phyloP scores from a whole-genome alignment of 371 early-diverging fungal species.

The Cokeromyces recurvatus region DNA sequence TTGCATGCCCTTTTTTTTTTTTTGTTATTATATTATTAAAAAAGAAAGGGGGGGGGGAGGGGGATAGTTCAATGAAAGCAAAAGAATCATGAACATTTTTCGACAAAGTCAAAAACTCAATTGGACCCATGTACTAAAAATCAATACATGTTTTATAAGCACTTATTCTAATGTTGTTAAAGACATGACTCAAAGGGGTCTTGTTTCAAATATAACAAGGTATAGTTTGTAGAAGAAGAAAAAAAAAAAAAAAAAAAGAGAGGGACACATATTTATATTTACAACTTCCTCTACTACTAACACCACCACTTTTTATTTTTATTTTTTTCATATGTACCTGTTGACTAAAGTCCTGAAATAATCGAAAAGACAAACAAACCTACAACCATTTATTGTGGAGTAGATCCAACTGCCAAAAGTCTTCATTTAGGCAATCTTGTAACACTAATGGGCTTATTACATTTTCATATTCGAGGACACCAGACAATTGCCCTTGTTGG shows the following conservation, averaged over 20 bases:
- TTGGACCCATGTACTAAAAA: too few relatives aligned
- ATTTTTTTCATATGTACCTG: too few relatives aligned
- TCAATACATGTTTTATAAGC: constrained; percentile 3
- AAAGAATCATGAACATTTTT: too few relatives aligned
- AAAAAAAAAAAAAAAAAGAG: not conserved
- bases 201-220: constrained; percentile 35
- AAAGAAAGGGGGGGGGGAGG: too few relatives aligned
- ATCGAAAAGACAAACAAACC: constrained; percentile 39
- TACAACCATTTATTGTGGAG: constrained; percentile 80
- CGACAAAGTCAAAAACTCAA: too few relatives aligned
- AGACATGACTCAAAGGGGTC: constrained; percentile 34
- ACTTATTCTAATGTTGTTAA: constrained; percentile 26
- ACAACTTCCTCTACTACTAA: not conserved
- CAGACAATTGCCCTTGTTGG: constrained; percentile 84
- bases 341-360: constrained; percentile 51
- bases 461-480: constrained; percentile 85
- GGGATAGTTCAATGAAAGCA: too few relatives aligned
- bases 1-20: too few relatives aligned
- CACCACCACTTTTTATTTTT: not conserved
- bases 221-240: constrained; percentile 1
- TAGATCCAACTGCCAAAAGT: constrained; percentile 94
- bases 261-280: not conserved
- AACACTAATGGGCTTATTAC: constrained; percentile 77
- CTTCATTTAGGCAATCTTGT: constrained; percentile 91
- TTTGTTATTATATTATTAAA: too few relatives aligned